A percentile compares a stretch with the other conserved stretches of the same genome.
Evolutionary conservation across 176 grass and related monocot species (phyloP).

Genomic region (Aegilops umbellulata): DNA sequence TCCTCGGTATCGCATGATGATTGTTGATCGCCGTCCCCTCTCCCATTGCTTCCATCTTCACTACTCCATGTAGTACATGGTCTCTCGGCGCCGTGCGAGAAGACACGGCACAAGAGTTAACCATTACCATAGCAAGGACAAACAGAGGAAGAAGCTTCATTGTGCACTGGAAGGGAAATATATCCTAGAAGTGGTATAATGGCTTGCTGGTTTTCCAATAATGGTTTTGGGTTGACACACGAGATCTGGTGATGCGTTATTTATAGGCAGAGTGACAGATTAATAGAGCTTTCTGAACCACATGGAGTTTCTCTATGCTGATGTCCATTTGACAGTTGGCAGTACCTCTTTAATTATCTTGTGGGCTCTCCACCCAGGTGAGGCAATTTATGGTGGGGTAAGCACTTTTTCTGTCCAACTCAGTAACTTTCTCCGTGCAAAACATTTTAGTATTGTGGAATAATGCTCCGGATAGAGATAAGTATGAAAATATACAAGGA

Average conservation of each 20-base stretch:
- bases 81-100: not conserved
- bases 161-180: not conserved
- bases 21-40: slow-evolving; percentile 30
- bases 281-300: not conserved
- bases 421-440: not conserved
- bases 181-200: not conserved
- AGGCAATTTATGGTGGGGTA: slow-evolving; percentile 15
- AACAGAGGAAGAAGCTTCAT: slow-evolving; percentile 39
- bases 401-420: not conserved
- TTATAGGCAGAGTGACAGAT: slow-evolving; percentile 21
- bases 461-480: not conserved
- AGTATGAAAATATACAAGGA: not conserved
- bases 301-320: not conserved
- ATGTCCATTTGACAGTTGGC: slow-evolving; percentile 20
- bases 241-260: not conserved
- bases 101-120: not conserved
- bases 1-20: slow-evolving; percentile 43
- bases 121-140: slow-evolving; percentile 22
- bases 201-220: not conserved
- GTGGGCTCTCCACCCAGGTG: slow-evolving; percentile 34
- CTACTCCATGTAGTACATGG: not conserved
- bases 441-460: not conserved
- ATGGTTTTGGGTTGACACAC: not conserved
- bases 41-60: not conserved
- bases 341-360: not conserved